These are phyloP conservation scores for Brachypodium distachyon DNA, from an alignment of 202 grass and related monocot species.

Conservation along the genomic window DNA sequence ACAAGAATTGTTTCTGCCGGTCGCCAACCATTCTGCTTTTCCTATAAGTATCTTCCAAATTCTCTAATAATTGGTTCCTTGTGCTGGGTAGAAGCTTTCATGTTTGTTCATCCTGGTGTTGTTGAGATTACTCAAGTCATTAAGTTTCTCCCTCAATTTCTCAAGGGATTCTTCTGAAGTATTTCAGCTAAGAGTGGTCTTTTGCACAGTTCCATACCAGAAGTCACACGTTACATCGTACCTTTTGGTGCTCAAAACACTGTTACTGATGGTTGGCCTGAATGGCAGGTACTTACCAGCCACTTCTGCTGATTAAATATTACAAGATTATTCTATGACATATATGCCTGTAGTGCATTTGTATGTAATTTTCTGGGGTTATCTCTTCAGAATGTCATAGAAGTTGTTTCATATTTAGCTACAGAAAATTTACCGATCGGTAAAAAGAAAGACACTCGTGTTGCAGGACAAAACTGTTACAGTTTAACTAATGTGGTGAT, in stretches of 20 bases:
- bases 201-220: conserved; percentile 92
- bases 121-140: too few species aligned
- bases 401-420: not conserved
- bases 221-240: conserved; percentile 75
- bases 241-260: conserved; percentile 85
- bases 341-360: not conserved
- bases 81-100: too few species aligned
- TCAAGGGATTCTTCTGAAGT: conserved; percentile 75
- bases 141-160: conserved; percentile 8
- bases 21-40: too few species aligned
- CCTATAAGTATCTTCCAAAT: too few species aligned
- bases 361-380: not conserved
- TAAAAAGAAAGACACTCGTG: not conserved
- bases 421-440: not conserved
- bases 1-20: too few species aligned
- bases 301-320: not conserved
- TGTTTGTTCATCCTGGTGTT: too few species aligned
- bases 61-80: too few species aligned
- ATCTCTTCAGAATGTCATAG: not conserved
- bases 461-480: not conserved
- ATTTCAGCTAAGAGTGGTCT: conserved; percentile 98
- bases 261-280: conserved; percentile 82
- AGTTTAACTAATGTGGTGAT: too few species aligned
- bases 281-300: conserved; percentile 75
- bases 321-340: not conserved